Evolutionary conservation across 2,329 filamentous ascomycete genomes (phyloP).

Genomic region (Diplocarpon mali): DNA sequence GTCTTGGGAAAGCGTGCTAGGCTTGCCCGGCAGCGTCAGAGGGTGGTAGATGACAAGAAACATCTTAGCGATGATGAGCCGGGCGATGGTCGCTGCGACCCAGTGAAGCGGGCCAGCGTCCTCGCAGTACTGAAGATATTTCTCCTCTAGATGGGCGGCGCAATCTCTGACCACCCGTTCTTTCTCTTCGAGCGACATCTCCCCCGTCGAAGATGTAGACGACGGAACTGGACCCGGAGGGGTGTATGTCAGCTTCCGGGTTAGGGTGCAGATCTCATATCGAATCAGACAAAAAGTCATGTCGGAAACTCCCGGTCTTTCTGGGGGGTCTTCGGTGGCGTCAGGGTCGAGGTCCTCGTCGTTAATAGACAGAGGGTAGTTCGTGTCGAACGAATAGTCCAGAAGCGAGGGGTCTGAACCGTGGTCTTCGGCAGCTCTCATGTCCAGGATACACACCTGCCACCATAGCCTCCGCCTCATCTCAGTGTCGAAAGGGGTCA

Average conservation of each 20-base stretch:
- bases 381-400: constrained; percentile 48
- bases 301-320: constrained; percentile 27
- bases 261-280: constrained; percentile 26
- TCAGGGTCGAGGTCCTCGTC: constrained; percentile 34
- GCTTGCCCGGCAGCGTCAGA: constrained; percentile 20
- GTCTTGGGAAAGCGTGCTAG: constrained; percentile 26
- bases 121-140: constrained; percentile 27
- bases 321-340: constrained; percentile 18
- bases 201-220: constrained; percentile 1
- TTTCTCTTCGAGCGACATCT: constrained; percentile 23
- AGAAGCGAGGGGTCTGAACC: constrained; percentile 50
- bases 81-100: constrained; percentile 35
- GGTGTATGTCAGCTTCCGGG: constrained; percentile 18
- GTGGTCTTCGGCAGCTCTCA: constrained; percentile 50
- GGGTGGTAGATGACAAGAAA: constrained; percentile 29
- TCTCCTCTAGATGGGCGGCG: constrained; percentile 23
- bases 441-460: constrained; percentile 48
- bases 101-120: constrained; percentile 37
- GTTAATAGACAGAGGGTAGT: constrained; percentile 37
- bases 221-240: constrained; percentile 14
- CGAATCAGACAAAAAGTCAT: constrained; percentile 30
- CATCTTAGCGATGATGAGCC: constrained; percentile 32
- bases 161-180: constrained; percentile 24
- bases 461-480: constrained; percentile 50
- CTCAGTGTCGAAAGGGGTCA: constrained; percentile 49